Conservation (phyloP, 2,329 filamentous ascomycete species). For the Trichophyton equinum region DNA sequence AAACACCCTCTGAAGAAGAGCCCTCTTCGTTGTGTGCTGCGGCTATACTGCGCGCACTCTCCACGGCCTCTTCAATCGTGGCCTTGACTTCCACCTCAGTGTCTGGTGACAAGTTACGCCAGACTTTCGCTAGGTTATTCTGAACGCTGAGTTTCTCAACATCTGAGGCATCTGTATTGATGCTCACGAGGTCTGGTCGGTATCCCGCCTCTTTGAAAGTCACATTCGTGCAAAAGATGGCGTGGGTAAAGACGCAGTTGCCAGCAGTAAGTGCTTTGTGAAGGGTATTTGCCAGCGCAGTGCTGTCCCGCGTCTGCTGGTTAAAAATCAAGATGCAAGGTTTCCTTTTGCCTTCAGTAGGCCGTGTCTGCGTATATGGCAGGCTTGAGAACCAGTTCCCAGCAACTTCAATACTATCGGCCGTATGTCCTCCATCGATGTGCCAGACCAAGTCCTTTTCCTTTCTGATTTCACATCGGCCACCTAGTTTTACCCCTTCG, state of each 20-base stretch:
- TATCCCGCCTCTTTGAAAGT: constrained; percentile 51
- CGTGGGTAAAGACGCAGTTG: constrained; percentile 50
- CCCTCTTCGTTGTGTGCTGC: constrained; percentile 21
- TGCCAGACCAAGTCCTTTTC: constrained; percentile 56
- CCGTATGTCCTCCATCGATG: constrained; percentile 78
- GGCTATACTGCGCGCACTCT: constrained; percentile 39
- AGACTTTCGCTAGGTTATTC: constrained; percentile 48
- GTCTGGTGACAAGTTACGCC: constrained; percentile 43
- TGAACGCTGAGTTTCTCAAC: constrained; percentile 53
- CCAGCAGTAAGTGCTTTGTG: constrained; percentile 42
- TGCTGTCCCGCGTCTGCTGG: constrained; percentile 73
- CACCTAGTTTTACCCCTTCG: constrained; percentile 54
- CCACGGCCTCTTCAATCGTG: constrained; percentile 60
- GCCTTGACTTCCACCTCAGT: constrained; percentile 44
- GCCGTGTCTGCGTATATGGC: constrained; percentile 25
- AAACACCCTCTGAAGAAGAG: neutral
- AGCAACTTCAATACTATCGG: constrained; percentile 66
- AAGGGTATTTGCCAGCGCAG: constrained; percentile 50
- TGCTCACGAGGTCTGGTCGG: constrained; percentile 49
- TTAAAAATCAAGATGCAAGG: constrained; percentile 70
- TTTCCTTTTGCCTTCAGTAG: constrained; percentile 21
- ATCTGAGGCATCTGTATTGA: constrained; percentile 48
- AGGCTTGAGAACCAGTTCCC: constrained; percentile 61
- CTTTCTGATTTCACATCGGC: constrained; percentile 60
- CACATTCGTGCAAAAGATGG: constrained; percentile 70